Percentiles rank a stretch among this genome's conserved stretches.
Evolutionary conservation across 2,329 filamentous ascomycete genomes (phyloP).

Genomic region (Macrophomina tecta): DNA sequence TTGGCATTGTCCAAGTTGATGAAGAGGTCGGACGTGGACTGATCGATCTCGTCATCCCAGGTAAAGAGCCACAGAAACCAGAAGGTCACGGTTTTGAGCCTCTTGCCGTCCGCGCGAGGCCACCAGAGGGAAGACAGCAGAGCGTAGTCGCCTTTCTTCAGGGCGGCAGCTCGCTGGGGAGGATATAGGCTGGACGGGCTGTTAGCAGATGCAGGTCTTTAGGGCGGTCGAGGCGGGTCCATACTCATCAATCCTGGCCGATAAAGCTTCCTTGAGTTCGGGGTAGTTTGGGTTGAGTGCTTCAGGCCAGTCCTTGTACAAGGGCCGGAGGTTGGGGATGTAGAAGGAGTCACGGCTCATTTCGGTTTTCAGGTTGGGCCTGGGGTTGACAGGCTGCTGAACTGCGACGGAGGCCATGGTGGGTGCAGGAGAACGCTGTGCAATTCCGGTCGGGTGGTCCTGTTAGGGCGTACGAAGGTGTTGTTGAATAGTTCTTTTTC

Average conservation of each 20-base stretch:
- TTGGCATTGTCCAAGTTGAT: background rate
- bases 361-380: background rate
- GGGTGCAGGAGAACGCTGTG: background rate
- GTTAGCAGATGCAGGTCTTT: background rate
- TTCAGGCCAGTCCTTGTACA: background rate
- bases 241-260: background rate
- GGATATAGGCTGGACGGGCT: background rate
- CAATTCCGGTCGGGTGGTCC: too few species aligned
- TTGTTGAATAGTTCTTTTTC: too few species aligned
- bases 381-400: background rate
- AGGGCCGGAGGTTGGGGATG: background rate
- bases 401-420: background rate
- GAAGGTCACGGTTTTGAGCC: background rate
- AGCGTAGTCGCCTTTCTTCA: background rate
- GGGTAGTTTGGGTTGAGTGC: background rate
- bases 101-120: background rate
- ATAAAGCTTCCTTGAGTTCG: background rate
- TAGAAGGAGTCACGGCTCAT: background rate
- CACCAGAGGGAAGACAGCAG: background rate
- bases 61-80: background rate
- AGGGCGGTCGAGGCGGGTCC: background rate
- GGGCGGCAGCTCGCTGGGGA: background rate
- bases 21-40: background rate
- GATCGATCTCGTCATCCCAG: background rate
- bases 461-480: too few species aligned